These are phyloP conservation scores for Aspergillus sp. DNA, from an alignment of 2,329 filamentous ascomycete genomes.

Conservation along the genomic window DNA sequence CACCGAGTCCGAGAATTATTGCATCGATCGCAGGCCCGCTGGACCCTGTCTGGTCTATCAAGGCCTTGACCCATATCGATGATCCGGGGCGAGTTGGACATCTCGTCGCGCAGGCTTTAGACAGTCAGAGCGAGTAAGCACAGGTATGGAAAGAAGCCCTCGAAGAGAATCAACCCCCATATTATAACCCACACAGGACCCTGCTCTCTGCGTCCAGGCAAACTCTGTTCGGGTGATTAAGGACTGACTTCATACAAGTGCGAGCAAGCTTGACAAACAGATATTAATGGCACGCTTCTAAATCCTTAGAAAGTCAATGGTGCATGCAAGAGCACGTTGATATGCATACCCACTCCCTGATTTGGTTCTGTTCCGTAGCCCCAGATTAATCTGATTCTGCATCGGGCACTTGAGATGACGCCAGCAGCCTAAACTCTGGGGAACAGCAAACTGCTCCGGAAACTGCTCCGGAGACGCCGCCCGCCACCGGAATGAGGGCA, in stretches of 20 bases:
- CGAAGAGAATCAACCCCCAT: no score
- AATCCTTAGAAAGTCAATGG: not conserved
- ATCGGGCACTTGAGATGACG: not conserved
- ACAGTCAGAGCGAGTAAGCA: no score
- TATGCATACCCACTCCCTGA: not conserved
- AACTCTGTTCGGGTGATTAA: no score
- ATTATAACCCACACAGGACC: no score
- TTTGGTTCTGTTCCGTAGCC: not conserved
- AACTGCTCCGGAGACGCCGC: not conserved
- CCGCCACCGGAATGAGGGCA: not conserved
- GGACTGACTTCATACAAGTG: no score
- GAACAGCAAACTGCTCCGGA: not conserved
- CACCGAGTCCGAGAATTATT: constrained; percentile 2
- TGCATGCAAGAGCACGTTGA: not conserved
- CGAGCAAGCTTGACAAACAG: not conserved
- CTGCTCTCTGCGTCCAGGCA: no score
- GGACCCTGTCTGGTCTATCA: not conserved
- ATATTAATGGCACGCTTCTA: not conserved
- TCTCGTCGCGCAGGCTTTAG: no score
- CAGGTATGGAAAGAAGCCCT: no score
- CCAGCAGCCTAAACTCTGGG: not conserved
- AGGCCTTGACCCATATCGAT: no score
- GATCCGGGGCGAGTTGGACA: no score
- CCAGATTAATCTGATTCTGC: not conserved
- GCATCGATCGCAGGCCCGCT: not conserved